Evolutionary conservation across 257 asterid genomes (phyloP).

Genomic region (Petunia secreta): DNA sequence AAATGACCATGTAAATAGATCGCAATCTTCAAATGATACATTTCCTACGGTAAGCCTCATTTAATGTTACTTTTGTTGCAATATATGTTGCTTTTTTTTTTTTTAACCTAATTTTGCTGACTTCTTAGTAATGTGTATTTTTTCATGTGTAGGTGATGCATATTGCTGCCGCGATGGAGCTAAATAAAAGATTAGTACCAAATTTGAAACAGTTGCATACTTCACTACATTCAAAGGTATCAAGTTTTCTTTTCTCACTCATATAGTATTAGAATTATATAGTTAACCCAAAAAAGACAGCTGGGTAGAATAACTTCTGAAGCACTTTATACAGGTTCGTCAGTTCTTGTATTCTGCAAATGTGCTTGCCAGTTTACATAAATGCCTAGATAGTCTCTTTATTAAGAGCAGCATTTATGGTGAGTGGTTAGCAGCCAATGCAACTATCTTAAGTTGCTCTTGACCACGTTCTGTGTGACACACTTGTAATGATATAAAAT

Average conservation of each 20-base stretch:
- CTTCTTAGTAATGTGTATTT: conserved; percentile 15
- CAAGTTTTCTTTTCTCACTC: not conserved
- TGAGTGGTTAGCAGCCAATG: not conserved
- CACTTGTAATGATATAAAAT: conserved; percentile 16
- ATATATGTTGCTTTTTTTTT: conserved; percentile 16
- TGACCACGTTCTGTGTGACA: not conserved
- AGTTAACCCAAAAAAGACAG: not conserved
- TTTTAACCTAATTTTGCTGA: not conserved
- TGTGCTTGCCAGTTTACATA: not conserved
- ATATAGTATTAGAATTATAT: not conserved
- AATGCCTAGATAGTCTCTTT: not conserved
- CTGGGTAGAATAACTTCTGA: not conserved
- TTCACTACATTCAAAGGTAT: conserved; percentile 79
- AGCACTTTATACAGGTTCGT: not conserved
- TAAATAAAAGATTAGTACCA: conserved; percentile 78
- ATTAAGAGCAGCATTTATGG: not conserved
- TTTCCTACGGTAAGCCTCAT: conserved; percentile 86
- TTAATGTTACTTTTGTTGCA: conserved; percentile 26
- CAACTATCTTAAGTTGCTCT: not conserved
- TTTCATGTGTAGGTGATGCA: conserved; percentile 82
- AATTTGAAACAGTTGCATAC: conserved; percentile 84
- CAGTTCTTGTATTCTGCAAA: not conserved
- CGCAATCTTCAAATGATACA: conserved; percentile 98
- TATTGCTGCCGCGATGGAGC: conserved; percentile 93
- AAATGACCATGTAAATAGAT: conserved; percentile 94